Conservation (phyloP, 768 basidiomycete genomes). For the Boletus rubropictus region DNA sequence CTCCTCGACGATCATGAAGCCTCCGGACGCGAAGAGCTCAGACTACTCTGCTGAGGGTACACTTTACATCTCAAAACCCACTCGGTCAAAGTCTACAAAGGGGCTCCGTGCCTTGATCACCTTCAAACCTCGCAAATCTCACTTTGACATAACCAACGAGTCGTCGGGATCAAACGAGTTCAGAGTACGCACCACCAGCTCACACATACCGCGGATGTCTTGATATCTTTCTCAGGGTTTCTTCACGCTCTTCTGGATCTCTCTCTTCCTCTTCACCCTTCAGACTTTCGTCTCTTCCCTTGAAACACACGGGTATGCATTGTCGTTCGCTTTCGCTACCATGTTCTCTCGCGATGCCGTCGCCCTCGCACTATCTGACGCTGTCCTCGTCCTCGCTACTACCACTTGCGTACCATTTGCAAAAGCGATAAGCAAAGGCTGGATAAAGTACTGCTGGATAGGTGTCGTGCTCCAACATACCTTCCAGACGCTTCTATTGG, state of each 20-base stretch:
- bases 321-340: conserved; percentile 75
- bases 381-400: conserved; percentile 70
- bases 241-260: conserved; percentile 92
- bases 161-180: conserved; percentile 77
- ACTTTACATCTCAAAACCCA: conserved; percentile 69
- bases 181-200: conserved; percentile 42
- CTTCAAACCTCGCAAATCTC: conserved; percentile 81
- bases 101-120: conserved; percentile 78
- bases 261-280: conserved; percentile 75
- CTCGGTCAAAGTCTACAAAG: conserved; percentile 66
- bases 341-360: conserved; percentile 85
- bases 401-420: conserved; percentile 80
- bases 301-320: conserved; percentile 70
- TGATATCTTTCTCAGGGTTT: conserved; percentile 59
- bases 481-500: conserved; percentile 70
- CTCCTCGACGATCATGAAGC: conserved; percentile 13
- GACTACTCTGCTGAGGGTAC: conserved; percentile 54
- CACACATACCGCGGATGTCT: conserved; percentile 1
- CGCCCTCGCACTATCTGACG: conserved; percentile 79
- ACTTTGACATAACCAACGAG: conserved; percentile 79
- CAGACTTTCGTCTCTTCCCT: conserved; percentile 73
- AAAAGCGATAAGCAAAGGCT: conserved; percentile 66
- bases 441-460: conserved; percentile 75
- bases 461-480: conserved; percentile 77
- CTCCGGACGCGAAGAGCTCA: not conserved